These are phyloP conservation scores for Chytridiales sp. DNA, from an alignment of 371 early-diverging fungal species.

Conservation along the genomic window DNA sequence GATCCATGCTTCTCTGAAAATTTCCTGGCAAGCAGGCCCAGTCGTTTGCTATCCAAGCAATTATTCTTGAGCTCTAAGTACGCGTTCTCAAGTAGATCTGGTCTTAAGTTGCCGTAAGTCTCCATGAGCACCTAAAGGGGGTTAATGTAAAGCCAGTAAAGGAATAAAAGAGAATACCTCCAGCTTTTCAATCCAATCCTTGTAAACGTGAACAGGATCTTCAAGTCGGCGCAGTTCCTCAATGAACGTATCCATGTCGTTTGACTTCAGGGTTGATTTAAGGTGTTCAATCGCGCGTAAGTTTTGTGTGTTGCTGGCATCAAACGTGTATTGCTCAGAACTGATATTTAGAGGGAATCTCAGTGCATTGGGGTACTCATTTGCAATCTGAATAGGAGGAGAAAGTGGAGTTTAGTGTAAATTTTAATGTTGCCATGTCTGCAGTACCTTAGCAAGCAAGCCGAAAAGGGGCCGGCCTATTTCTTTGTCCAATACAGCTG, in stretches of 20 bases:
- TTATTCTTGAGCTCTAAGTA: conserved; percentile 44
- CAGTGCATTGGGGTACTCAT: conserved; percentile 64
- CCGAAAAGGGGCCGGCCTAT: conserved; percentile 45
- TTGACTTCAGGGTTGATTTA: conserved; percentile 45
- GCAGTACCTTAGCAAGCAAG: conserved; percentile 42
- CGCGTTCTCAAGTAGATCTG: too few species aligned
- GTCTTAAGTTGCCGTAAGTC: too few species aligned
- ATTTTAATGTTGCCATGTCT: conserved; percentile 1
- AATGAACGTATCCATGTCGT: conserved; percentile 56
- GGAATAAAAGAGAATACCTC: too few species aligned
- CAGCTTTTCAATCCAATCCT: too few species aligned
- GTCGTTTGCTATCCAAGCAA: conserved; percentile 23
- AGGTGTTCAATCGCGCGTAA: conserved; percentile 30
- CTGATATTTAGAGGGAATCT: conserved; percentile 71
- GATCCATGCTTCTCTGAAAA: conserved; percentile 57
- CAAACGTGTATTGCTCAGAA: conserved; percentile 60
- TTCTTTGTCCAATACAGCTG: conserved; percentile 63
- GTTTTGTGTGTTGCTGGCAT: conserved; percentile 9
- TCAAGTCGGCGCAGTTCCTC: conserved; percentile 66
- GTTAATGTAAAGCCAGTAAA: too few species aligned
- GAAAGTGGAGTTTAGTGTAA: not conserved
- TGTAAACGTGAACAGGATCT: conserved; percentile 66
- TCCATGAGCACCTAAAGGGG: too few species aligned
- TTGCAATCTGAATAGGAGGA: conserved; percentile 50
- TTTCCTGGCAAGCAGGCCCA: conserved; percentile 16